phyloP scores from a whole-genome alignment of 1,139 yeast genomes.

The Taiozyma sp. region DNA sequence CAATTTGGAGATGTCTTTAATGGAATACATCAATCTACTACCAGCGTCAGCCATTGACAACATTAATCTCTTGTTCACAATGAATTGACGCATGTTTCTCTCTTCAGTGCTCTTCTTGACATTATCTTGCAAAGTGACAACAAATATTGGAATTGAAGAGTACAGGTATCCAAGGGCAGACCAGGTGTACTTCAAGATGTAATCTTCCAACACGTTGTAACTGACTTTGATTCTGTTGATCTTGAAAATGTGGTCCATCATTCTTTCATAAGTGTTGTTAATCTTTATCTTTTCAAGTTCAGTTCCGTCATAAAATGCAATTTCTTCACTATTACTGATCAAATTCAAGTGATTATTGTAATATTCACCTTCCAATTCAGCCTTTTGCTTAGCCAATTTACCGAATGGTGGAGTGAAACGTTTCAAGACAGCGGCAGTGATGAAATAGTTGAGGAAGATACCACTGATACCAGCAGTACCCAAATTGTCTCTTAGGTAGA shows the following conservation, averaged over 20 bases:
- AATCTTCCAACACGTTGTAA: slow-evolving; percentile 79
- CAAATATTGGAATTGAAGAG: slow-evolving; percentile 80
- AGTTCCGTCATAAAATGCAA: slow-evolving; percentile 91
- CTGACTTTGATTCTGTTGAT: slow-evolving; percentile 43
- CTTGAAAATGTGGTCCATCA: slow-evolving; percentile 46
- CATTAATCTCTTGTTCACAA: slow-evolving; percentile 87
- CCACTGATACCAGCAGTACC: slow-evolving; percentile 85
- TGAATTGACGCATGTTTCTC: slow-evolving; percentile 80
- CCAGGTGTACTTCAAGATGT: slow-evolving; percentile 88
- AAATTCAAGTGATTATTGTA: slow-evolving; percentile 83
- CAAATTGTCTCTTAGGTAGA: slow-evolving; percentile 77
- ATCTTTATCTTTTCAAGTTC: slow-evolving; percentile 73
- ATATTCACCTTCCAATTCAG: slow-evolving; percentile 83
- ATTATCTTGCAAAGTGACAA: slow-evolving; percentile 37
- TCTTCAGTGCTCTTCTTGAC: slow-evolving; percentile 29
- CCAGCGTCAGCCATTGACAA: slow-evolving; percentile 94
- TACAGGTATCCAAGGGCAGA: slow-evolving; percentile 89
- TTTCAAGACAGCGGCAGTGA: slow-evolving; percentile 75
- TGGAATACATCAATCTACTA: slow-evolving; percentile 92
- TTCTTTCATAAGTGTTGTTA: slow-evolving; percentile 49
- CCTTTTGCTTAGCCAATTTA: slow-evolving; percentile 65
- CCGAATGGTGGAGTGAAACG: slow-evolving; percentile 83
- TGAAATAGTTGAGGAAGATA: slow-evolving; percentile 72
- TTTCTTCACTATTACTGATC: slow-evolving; percentile 88
- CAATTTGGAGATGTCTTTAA: slow-evolving; percentile 86